phyloP scores from a whole-genome alignment of 2,329 filamentous ascomycete species.

The Monilinia fructicola region DNA sequence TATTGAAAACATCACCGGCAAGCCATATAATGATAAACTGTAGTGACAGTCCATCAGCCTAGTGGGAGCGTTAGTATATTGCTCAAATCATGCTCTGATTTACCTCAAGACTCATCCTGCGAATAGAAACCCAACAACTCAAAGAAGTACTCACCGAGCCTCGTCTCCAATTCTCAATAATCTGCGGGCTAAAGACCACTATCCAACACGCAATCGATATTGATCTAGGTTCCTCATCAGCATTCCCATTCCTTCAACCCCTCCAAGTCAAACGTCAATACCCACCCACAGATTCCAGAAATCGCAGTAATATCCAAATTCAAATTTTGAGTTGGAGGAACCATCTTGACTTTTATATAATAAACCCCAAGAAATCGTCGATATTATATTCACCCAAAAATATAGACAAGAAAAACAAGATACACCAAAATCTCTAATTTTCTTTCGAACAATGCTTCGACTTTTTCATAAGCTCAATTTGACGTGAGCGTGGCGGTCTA shows the following conservation, averaged over 20 bases:
- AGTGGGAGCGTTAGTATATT: background rate
- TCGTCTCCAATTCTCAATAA: conserved; percentile 89
- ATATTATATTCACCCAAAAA: background rate
- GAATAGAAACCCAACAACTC: background rate
- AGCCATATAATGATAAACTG: conserved; percentile 94
- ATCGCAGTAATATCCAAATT: conserved; percentile 86
- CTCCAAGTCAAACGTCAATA: background rate
- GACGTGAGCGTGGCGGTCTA: conserved; percentile 8
- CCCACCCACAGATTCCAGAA: conserved; percentile 84
- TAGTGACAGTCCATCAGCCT: conserved; percentile 80
- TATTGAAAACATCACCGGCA: conserved; percentile 93
- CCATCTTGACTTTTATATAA: conserved; percentile 28
- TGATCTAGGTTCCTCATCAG: conserved; percentile 55
- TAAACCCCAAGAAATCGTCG: background rate
- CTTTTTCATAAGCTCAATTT: background rate
- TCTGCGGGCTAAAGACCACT: conserved; percentile 95
- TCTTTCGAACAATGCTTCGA: background rate
- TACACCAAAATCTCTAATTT: background rate
- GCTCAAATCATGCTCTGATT: background rate
- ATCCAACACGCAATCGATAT: conserved; percentile 96
- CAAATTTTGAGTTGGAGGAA: conserved; percentile 53
- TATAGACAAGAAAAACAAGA: background rate
- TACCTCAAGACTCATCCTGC: background rate
- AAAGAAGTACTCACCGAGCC: conserved; percentile 49
- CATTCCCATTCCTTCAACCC: background rate